phyloP scores from a whole-genome alignment of 352 stramenopile species.

The Phytophthora litchii region DNA sequence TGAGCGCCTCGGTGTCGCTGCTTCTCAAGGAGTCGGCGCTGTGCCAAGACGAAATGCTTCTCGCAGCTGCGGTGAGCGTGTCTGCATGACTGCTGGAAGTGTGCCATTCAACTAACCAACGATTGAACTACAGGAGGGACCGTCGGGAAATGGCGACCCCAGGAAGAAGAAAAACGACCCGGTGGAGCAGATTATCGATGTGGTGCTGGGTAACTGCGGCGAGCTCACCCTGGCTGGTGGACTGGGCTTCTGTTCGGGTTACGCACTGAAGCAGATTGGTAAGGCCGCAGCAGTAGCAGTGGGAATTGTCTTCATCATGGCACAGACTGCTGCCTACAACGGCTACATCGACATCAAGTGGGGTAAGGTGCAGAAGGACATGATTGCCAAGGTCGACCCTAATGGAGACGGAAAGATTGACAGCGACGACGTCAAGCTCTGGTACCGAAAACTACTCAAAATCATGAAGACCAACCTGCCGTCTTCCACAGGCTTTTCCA shows the following conservation, averaged over 20 bases:
- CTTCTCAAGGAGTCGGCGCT: slow-evolving; percentile 50
- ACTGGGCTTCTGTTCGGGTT: slow-evolving; percentile 85
- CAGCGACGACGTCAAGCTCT: slow-evolving; percentile 80
- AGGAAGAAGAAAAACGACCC: slow-evolving; percentile 55
- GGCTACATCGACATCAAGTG: slow-evolving; percentile 92
- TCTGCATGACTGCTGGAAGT: not conserved
- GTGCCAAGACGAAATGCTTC: slow-evolving; percentile 53
- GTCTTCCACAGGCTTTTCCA: slow-evolving; percentile 80
- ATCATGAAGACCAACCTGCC: slow-evolving; percentile 86
- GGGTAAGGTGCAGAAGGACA: slow-evolving; percentile 89
- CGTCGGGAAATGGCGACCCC: slow-evolving; percentile 32
- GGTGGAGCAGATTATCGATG: slow-evolving; percentile 70
- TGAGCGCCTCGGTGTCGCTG: slow-evolving; percentile 51
- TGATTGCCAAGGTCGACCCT: slow-evolving; percentile 79
- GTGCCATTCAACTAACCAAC: slow-evolving; percentile 1
- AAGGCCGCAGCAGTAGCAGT: slow-evolving; percentile 80
- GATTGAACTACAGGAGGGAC: slow-evolving; percentile 33
- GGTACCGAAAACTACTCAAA: slow-evolving; percentile 67
- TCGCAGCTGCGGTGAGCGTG: slow-evolving; percentile 31
- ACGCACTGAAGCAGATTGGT: slow-evolving; percentile 84
- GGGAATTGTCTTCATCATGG: slow-evolving; percentile 79
- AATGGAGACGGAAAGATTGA: slow-evolving; percentile 89
- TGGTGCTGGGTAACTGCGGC: slow-evolving; percentile 60
- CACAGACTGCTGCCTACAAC: slow-evolving; percentile 77
- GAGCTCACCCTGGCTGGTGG: slow-evolving; percentile 74